phyloP scores from a whole-genome alignment of 2,329 filamentous ascomycete species.

The Cladosporium sp. region DNA sequence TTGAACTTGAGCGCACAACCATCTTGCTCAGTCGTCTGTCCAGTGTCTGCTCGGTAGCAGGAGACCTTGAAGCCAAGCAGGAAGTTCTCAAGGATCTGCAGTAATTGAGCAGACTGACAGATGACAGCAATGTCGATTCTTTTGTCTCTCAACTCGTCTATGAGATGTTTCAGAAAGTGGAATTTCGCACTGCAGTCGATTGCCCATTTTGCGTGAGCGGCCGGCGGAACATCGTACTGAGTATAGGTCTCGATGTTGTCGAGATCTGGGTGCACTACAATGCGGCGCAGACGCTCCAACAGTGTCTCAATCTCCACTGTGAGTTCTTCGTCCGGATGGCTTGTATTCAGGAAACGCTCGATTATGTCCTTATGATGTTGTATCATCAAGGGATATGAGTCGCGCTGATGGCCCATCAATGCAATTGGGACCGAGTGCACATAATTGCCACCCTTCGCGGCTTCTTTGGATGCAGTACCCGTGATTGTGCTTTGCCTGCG shows the following conservation, averaged over 20 bases:
- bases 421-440: constrained; percentile 27
- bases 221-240: constrained; percentile 23
- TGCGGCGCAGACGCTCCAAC: constrained; percentile 23
- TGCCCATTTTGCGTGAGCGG: constrained; percentile 32
- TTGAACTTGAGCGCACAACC: constrained; percentile 26
- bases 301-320: constrained; percentile 23
- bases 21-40: background rate
- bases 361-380: constrained; percentile 22
- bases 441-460: constrained; percentile 2
- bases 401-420: constrained; percentile 28
- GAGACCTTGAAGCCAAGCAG: constrained; percentile 23
- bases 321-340: constrained; percentile 14
- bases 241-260: constrained; percentile 29
- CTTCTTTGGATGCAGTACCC: constrained; percentile 5
- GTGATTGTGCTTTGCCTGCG: constrained; percentile 12
- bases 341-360: constrained; percentile 21
- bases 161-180: constrained; percentile 30
- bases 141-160: constrained; percentile 24
- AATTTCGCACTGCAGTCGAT: constrained; percentile 34
- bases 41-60: constrained; percentile 1
- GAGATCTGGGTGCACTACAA: constrained; percentile 33
- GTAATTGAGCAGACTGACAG: constrained; percentile 24
- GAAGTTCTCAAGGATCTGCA: constrained; percentile 32
- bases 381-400: constrained; percentile 27
- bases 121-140: constrained; percentile 29